These are phyloP conservation scores for Pyropia haitanensis DNA, from an alignment of 23 red algal genomes.

Conservation along the genomic window DNA sequence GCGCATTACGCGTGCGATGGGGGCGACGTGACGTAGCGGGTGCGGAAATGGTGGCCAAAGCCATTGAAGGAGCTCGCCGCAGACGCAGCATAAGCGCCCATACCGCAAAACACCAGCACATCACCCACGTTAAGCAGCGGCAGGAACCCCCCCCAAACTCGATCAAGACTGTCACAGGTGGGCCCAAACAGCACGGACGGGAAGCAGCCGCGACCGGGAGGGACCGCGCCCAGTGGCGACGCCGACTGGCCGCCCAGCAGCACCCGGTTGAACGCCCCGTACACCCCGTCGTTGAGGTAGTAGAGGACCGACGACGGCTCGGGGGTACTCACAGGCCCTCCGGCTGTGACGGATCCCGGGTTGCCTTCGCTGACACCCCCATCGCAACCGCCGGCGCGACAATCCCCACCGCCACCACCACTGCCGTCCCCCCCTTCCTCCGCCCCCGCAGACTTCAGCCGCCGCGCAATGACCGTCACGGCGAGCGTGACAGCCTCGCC, in stretches of 20 bases:
- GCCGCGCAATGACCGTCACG: background rate
- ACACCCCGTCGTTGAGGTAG: conserved; percentile 75
- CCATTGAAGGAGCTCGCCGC: conserved; percentile 62
- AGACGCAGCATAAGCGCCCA: conserved; percentile 24
- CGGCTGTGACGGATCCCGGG: too few species aligned
- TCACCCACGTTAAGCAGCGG: conserved; percentile 39
- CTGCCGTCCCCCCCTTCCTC: conserved; percentile 8
- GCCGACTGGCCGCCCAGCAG: conserved; percentile 25
- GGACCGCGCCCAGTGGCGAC: background rate
- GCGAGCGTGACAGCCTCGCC: too few species aligned
- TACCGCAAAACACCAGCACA: conserved; percentile 20
- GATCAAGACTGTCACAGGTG: conserved; percentile 71
- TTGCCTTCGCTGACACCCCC: background rate
- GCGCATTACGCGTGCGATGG: too few species aligned
- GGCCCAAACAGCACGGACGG: conserved; percentile 55
- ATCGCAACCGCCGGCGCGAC: conserved; percentile 7
- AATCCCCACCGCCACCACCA: conserved; percentile 12
- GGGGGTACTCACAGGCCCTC: too few species aligned
- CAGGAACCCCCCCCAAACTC: conserved; percentile 36
- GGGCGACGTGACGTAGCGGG: conserved; percentile 9
- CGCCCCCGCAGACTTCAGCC: background rate
- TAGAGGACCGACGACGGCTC: conserved; percentile 16
- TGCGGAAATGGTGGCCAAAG: conserved; percentile 15
- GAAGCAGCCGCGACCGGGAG: background rate
- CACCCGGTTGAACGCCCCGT: conserved; percentile 44